These are phyloP conservation scores for Paecilomyces sp. DNA, from an alignment of 2,329 filamentous ascomycete species.

Conservation along the genomic window DNA sequence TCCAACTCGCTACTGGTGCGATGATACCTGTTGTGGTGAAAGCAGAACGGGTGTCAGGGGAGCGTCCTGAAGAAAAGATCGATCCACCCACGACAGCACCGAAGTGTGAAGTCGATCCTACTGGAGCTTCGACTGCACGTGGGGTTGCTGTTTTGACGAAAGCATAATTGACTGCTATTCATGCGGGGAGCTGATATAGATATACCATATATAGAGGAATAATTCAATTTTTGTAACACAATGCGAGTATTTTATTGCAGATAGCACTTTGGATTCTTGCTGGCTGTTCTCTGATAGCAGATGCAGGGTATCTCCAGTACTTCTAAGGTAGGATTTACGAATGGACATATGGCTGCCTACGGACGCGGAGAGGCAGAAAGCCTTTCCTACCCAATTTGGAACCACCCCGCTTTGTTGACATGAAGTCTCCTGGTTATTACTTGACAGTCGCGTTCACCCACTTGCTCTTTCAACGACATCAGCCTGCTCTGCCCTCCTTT, in stretches of 20 bases:
- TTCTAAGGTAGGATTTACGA: too few relatives aligned
- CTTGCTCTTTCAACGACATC: neutral
- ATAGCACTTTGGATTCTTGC: too few relatives aligned
- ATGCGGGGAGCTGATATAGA: too few relatives aligned
- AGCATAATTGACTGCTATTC: neutral
- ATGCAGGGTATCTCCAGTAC: too few relatives aligned
- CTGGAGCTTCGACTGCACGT: neutral
- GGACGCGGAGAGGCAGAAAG: neutral
- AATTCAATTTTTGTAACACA: neutral
- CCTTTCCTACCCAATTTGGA: neutral
- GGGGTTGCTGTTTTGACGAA: neutral
- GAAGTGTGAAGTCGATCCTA: slow-evolving; percentile 12
- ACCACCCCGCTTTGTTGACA: neutral
- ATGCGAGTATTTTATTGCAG: neutral
- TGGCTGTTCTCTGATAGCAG: neutral
- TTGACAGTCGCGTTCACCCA: neutral
- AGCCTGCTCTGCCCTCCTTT: too few relatives aligned
- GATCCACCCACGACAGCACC: slow-evolving; percentile 18
- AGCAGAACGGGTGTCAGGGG: slow-evolving; percentile 23
- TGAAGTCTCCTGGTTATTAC: neutral
- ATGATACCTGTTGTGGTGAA: slow-evolving; percentile 47
- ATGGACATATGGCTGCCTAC: too few relatives aligned
- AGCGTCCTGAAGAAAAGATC: slow-evolving; percentile 11
- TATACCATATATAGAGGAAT: neutral
- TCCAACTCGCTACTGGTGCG: slow-evolving; percentile 42